Evolutionary conservation across 192 early-diverging fungal genomes (phyloP).

Genomic region (Linnemannia hyalina): DNA sequence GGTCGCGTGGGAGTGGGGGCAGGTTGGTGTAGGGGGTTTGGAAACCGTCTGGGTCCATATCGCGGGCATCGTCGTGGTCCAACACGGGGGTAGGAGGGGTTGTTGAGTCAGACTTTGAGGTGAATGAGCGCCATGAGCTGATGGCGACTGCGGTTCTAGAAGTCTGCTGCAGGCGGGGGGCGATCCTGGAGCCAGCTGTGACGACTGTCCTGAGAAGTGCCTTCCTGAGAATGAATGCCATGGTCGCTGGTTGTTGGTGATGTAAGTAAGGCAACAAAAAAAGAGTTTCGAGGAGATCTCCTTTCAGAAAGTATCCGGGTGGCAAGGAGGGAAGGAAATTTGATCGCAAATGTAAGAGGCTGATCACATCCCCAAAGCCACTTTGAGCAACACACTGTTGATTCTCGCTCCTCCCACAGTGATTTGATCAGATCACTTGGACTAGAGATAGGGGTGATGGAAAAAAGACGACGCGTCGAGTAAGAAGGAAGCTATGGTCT

Average conservation of each 20-base stretch:
- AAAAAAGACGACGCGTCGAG: not conserved
- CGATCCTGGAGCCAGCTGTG: slow-evolving; percentile 1
- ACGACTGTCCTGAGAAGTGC: slow-evolving; percentile 2
- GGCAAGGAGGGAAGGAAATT: not conserved
- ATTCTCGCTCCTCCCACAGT: not conserved
- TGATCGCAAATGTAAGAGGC: not conserved
- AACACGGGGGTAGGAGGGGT: not conserved
- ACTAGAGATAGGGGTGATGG: too few relatives aligned
- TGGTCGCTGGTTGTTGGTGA: not conserved
- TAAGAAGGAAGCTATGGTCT: not conserved
- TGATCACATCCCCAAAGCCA: not conserved
- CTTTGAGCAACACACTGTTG: not conserved
- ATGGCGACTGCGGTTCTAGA: not conserved
- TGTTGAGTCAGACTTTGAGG: slow-evolving; percentile 12
- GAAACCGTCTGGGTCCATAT: slow-evolving; percentile 47
- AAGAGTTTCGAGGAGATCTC: not conserved
- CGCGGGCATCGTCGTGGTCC: slow-evolving; percentile 52
- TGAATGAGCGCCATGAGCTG: slow-evolving; percentile 21
- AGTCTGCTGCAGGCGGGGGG: not conserved
- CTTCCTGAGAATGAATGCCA: slow-evolving; percentile 9
- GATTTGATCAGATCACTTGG: not conserved
- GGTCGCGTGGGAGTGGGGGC: slow-evolving; percentile 69
- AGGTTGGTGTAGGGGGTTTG: slow-evolving; percentile 57
- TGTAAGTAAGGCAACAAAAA: not conserved
- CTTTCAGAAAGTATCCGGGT: not conserved